Conservation (phyloP, 306 rosid genomes). For the Spatholobus suberectus region DNA sequence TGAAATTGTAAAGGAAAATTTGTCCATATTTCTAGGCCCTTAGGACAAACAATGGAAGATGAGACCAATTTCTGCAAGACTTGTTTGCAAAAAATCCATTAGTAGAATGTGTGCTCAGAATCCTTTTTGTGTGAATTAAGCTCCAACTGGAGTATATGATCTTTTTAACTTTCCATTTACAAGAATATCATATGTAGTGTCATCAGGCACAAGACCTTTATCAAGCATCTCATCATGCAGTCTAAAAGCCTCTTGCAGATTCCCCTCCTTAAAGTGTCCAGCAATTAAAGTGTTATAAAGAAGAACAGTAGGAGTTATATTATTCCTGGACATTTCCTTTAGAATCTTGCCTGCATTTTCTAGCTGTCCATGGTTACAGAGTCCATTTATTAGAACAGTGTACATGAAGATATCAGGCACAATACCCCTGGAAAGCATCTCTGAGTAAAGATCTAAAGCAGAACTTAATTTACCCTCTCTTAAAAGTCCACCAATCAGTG, state of each 20-base stretch:
- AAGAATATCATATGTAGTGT: slow-evolving; percentile 69
- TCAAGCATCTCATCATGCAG: slow-evolving; percentile 91
- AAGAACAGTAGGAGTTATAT: slow-evolving; percentile 59
- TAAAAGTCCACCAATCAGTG: slow-evolving; percentile 65
- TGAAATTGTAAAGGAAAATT: background rate
- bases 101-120: background rate
- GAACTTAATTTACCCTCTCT: slow-evolving; percentile 60
- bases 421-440: slow-evolving; percentile 78
- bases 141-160: slow-evolving; percentile 30
- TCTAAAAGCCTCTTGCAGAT: slow-evolving; percentile 72
- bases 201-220: slow-evolving; percentile 73
- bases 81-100: background rate
- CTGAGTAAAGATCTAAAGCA: slow-evolving; percentile 72
- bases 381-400: slow-evolving; percentile 64
- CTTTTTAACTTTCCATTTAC: slow-evolving; percentile 65
- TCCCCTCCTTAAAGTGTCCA: slow-evolving; percentile 73
- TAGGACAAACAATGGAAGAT: slow-evolving; percentile 49
- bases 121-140: slow-evolving; percentile 1
- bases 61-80: background rate
- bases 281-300: slow-evolving; percentile 72
- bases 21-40: slow-evolving; percentile 57
- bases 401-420: slow-evolving; percentile 62
- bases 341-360: slow-evolving; percentile 65
- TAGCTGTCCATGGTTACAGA: slow-evolving; percentile 66
- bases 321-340: slow-evolving; percentile 62